Evolutionary conservation across 257 asterid species (phyloP).

Genomic region (Asclepias syriaca): DNA sequence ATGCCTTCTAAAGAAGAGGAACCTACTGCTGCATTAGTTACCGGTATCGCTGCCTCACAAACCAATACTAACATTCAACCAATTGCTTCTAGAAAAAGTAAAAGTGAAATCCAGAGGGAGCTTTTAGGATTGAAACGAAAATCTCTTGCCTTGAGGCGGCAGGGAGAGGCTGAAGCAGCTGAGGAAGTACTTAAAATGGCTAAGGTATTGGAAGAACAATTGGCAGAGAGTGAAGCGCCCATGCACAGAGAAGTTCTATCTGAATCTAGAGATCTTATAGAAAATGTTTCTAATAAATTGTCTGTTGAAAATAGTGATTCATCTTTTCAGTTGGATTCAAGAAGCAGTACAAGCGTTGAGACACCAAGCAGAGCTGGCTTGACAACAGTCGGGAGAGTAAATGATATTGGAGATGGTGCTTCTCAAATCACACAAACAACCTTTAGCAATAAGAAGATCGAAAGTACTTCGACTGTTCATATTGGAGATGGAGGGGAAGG

Average conservation of each 20-base stretch:
- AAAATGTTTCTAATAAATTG: slow-evolving; percentile 9
- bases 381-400: neutral
- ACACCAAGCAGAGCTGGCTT: neutral
- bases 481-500: too few species aligned
- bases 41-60: slow-evolving; percentile 24
- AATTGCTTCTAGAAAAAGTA: slow-evolving; percentile 45
- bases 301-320: slow-evolving; percentile 20
- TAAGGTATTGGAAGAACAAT: slow-evolving; percentile 49
- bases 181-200: slow-evolving; percentile 72
- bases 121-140: slow-evolving; percentile 73
- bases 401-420: slow-evolving; percentile 27
- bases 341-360: slow-evolving; percentile 14
- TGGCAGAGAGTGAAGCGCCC: slow-evolving; percentile 57
- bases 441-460: too few species aligned
- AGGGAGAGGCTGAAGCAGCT: slow-evolving; percentile 73
- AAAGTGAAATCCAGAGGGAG: slow-evolving; percentile 78
- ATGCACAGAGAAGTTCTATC: slow-evolving; percentile 23
- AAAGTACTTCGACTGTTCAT: too few species aligned
- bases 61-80: slow-evolving; percentile 18
- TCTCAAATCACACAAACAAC: too few species aligned
- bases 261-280: slow-evolving; percentile 21
- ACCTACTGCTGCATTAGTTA: slow-evolving; percentile 13
- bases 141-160: slow-evolving; percentile 72
- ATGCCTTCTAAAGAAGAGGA: slow-evolving; percentile 19
- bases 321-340: slow-evolving; percentile 23